Conservation (phyloP, 2,329 filamentous ascomycete species). For the Pyrenophora graminea region DNA sequence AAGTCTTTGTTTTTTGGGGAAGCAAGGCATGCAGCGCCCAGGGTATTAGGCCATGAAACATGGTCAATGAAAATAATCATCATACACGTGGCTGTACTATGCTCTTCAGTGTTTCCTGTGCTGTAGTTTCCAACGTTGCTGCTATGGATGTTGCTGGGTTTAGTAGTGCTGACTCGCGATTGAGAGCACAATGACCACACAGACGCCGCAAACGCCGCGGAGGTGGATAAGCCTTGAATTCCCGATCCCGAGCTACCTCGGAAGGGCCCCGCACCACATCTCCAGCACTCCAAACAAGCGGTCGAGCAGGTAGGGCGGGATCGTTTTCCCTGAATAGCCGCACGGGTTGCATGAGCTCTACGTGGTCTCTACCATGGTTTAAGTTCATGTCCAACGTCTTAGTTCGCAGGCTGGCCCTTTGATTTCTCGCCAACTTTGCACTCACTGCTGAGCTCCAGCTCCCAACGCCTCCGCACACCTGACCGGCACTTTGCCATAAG, state of each 20-base stretch:
- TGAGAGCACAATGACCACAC: background rate
- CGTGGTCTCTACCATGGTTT: conserved; percentile 3
- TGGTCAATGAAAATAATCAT: conserved; percentile 1
- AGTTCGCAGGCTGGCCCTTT: background rate
- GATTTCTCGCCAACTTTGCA: conserved; percentile 1
- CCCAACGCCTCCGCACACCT: conserved; percentile 11
- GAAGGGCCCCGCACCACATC: conserved; percentile 9
- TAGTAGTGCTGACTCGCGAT: background rate
- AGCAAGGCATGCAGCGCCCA: conserved; percentile 23
- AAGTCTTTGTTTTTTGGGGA: conserved; percentile 25
- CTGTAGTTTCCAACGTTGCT: too few relatives aligned
- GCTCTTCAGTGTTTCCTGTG: too few relatives aligned
- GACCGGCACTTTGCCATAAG: conserved; percentile 22
- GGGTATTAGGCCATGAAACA: background rate
- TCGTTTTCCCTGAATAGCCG: conserved; percentile 22
- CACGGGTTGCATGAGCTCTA: conserved; percentile 8
- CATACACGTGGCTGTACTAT: too few relatives aligned
- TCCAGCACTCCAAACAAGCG: conserved; percentile 8
- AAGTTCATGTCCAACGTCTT: background rate
- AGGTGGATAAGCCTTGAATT: conserved; percentile 16
- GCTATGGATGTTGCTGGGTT: too few relatives aligned
- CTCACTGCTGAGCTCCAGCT: conserved; percentile 10
- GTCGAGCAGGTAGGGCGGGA: conserved; percentile 13
- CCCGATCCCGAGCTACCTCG: conserved; percentile 15
- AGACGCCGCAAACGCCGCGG: conserved; percentile 12